Conservation (phyloP, 148 eudicot genomes). For the Rheum nobile region DNA sequence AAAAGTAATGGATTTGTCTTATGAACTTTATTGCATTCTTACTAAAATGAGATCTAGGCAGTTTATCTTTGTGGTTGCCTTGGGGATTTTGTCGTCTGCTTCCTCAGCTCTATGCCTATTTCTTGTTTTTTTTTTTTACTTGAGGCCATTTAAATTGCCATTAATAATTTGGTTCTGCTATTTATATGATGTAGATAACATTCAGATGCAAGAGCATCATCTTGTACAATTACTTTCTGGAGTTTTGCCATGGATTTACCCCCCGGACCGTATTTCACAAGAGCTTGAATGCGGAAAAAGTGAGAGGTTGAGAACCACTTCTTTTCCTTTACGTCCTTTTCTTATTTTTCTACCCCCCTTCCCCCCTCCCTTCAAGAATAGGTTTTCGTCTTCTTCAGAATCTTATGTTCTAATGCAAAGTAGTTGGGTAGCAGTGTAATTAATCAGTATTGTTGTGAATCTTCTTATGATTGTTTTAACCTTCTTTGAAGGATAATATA, state of each 20-base stretch:
- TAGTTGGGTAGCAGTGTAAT: background rate
- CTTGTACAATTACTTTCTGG: slow-evolving; percentile 70
- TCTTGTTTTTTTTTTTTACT: background rate
- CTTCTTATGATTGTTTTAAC: background rate
- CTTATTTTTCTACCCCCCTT: slow-evolving; percentile 1
- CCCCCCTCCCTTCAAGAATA: background rate
- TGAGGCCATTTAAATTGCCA: background rate
- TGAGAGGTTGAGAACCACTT: slow-evolving; percentile 55
- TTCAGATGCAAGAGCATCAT: slow-evolving; percentile 64
- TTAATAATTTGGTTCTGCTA: slow-evolving; percentile 4
- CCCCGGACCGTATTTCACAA: slow-evolving; percentile 59
- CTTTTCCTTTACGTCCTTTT: background rate
- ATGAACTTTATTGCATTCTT: background rate
- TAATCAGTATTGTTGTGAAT: background rate
- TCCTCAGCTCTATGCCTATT: slow-evolving; percentile 1
- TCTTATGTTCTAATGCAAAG: background rate
- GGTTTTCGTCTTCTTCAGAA: background rate
- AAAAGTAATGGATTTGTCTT: background rate
- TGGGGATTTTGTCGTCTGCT: background rate
- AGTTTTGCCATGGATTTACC: slow-evolving; percentile 76
- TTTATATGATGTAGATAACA: slow-evolving; percentile 35
- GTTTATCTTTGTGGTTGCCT: background rate
- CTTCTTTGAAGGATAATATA: background rate
- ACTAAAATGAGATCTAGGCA: background rate
- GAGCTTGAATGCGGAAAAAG: slow-evolving; percentile 76